Evolutionary conservation across 257 asterid species (phyloP), one percentile per base, ranked within the genome.

Genomic region (Oldenlandia corymbosa): DNA sequence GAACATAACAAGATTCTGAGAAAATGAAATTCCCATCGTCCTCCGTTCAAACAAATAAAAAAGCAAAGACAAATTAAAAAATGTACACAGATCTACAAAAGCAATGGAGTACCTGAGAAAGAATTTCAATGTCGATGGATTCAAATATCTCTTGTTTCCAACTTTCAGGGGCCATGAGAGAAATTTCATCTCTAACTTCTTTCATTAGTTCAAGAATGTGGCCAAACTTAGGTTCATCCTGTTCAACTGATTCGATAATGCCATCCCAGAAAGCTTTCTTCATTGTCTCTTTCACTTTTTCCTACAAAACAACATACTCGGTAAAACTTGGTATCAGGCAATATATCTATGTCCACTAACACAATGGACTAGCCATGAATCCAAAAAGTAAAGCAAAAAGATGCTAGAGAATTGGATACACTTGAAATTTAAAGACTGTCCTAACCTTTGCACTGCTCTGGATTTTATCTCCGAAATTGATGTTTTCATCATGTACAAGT

Each of bases 231-330:
- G 90, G 85, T 65, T 78, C 73, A 66, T 88, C 80, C 74, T 83
- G 84, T 62, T 71, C 83, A 75, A 90, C 78, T 24, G 94, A 85
- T 69, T 90, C 95, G 69, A 84, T 72, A 39, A 93, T 69, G 65
- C 85, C 87, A 77, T 93, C 97, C 99, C 99, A 93, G 75, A 87
- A 93, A 64, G 96, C 99, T 51, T 80, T 84, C 82, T 82, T 87
- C 96, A 93, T 84, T 1, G 88, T 73, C 69, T 81, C 85, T 74
- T 70, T 85, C 21, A 90, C 68, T 70, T 79, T 84, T 71, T 66
- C 84, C 99, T 93, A 84, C 65, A 72, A 46, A 51, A 32, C 18
- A 48, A 51, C 28, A 45, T 41, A 60, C 31, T 10, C 46, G 18
- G 52, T 46, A 30, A 17, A 62, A 56, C n/a, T 45, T 28, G 30